A percentile compares a stretch with the other conserved stretches of the same genome.
phyloP scores from a whole-genome alignment of 257 asterid genomes.

The Petrea volubilis region DNA sequence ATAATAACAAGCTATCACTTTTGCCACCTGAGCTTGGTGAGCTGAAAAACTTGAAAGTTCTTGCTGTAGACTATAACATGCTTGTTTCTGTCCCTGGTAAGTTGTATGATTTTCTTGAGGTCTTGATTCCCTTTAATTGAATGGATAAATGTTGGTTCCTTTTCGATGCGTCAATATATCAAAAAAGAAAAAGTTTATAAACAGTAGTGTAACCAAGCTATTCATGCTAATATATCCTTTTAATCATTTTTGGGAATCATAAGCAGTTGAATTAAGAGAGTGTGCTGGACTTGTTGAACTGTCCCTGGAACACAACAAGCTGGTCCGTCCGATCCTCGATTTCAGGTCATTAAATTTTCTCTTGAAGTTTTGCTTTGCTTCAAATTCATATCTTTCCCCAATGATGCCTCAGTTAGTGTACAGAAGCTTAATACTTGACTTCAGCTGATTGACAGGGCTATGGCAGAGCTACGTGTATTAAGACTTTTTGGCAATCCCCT shows the following conservation, averaged over 20 bases:
- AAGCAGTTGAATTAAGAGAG: constrained; percentile 83
- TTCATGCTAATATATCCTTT: constrained; percentile 27
- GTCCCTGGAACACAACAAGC: constrained; percentile 99
- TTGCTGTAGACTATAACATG: constrained; percentile 86
- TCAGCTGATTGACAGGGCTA: constrained; percentile 75
- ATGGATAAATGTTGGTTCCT: constrained; percentile 14
- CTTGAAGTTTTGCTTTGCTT: constrained; percentile 22
- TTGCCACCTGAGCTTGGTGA: constrained; percentile 98
- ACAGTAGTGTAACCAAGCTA: background rate
- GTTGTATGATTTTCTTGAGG: constrained; percentile 24
- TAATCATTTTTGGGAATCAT: constrained; percentile 29
- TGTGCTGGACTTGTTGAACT: constrained; percentile 86
- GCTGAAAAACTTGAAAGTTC: constrained; percentile 85
- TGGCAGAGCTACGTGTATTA: constrained; percentile 81
- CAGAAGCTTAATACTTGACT: constrained; percentile 44
- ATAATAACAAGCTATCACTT: constrained; percentile 78
- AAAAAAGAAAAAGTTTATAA: background rate
- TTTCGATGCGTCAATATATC: background rate
- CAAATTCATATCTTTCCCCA: constrained; percentile 4
- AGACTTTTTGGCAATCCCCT: constrained; percentile 97
- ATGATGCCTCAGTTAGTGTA: constrained; percentile 4
- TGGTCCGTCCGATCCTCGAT: constrained; percentile 97
- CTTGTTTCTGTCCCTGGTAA: constrained; percentile 93
- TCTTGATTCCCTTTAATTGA: constrained; percentile 1
- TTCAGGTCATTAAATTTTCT: constrained; percentile 75